Evolutionary conservation across 2,329 filamentous ascomycete genomes (phyloP), one percentile per base, ranked within the genome.

Genomic region (Apiospora malaysiana): DNA sequence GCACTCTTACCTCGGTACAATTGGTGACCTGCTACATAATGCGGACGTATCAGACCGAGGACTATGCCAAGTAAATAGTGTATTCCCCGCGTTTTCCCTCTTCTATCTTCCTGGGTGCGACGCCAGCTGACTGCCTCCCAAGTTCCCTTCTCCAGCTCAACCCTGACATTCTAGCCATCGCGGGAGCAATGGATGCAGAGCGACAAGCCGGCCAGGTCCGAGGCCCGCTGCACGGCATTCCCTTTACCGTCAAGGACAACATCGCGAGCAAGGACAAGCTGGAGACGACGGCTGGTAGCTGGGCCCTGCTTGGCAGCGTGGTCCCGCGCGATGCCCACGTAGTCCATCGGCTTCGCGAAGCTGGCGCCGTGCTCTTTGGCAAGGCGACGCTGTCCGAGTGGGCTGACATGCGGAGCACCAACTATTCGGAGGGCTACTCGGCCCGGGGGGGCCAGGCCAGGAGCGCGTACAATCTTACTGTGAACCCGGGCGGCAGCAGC

Each of bases 161-260:
- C 77, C 91, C 92, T 0, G 92, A 94, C 77, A 86, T 85, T 12
- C 81, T 91, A 45, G 76, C 78, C 27, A 93, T 94, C 70, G 92
- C 92, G 4, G 81, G 81, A 6, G 77, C 83, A 18, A 82, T 90
- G 42, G 92, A 94, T 75, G 78, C 77, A 0, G 91, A 94, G 79
- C 86, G 92, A 23, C 77, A 78, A 16, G 76, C 81, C 0, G 90
- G 90, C 32, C 83, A 82, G 49, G 79, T 90, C 12, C 86, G 90
- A n/a, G 87, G 91, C 1, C 89, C 89, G 0, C 84, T 95, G 1
- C 92, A 94, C 78, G 92, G 92, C 3, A 93, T 95, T 59, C 92
- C 93, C 0, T 93, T 93, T 78, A 83, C 92, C 2, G 88, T 94
- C 73, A 94, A 94, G 80, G 92, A 94, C 59, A 92, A 91, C 77